Conservation (phyloP, 345 rosid genomes). For the Psidium guajava region DNA sequence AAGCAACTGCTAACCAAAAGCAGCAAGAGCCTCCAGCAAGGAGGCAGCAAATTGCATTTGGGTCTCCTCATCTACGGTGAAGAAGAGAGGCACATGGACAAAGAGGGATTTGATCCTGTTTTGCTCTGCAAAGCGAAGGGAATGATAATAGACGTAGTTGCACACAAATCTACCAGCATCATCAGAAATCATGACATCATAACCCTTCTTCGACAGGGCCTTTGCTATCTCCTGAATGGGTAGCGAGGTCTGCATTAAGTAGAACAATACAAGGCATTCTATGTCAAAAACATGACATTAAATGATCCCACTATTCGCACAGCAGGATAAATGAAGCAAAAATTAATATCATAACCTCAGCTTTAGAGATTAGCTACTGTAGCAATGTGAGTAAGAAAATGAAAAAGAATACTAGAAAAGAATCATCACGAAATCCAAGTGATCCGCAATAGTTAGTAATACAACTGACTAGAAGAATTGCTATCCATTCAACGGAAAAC, state of each 20-base stretch:
- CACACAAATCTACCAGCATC: conserved; percentile 99
- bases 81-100: conserved; percentile 93
- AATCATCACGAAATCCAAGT: not conserved
- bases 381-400: not conserved
- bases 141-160: conserved; percentile 93
- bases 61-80: conserved; percentile 76
- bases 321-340: not conserved
- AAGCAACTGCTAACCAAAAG: conserved; percentile 19
- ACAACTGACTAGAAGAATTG: not conserved
- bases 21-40: conserved; percentile 84
- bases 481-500: not conserved
- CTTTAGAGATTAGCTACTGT: not conserved
- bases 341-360: not conserved
- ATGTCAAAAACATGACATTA: not conserved
- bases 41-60: conserved; percentile 87
- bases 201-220: conserved; percentile 28
- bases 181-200: conserved; percentile 63
- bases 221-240: conserved; percentile 7
- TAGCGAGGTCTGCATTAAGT: conserved; percentile 7
- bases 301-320: not conserved
- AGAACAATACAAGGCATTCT: not conserved
- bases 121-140: conserved; percentile 83
- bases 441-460: not conserved
- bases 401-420: not conserved
- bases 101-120: conserved; percentile 68